phyloP scores from a whole-genome alignment of 2,329 filamentous ascomycete genomes.

The Westerdykella ornata region DNA sequence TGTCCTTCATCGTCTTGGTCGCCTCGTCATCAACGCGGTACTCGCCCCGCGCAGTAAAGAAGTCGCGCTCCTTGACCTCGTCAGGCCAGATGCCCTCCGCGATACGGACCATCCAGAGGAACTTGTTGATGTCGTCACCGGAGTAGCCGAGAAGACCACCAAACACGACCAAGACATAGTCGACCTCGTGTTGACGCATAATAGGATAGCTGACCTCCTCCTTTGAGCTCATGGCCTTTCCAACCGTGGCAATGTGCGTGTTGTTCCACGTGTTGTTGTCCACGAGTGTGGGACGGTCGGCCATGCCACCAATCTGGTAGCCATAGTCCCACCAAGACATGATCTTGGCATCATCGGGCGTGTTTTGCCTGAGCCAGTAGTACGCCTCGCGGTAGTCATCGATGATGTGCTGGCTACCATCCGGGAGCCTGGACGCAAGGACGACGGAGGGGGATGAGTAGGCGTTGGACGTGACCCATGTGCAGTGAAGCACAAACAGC shows the following conservation, averaged over 20 bases:
- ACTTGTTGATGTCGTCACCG: conserved; percentile 99
- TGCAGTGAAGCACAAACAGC: conserved; percentile 94
- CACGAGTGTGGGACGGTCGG: conserved; percentile 89
- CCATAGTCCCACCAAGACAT: conserved; percentile 99
- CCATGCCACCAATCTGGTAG: conserved; percentile 99
- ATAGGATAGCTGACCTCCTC: conserved; percentile 99
- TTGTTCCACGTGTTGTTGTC: conserved; percentile 99
- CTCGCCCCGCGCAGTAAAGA: conserved; percentile 89
- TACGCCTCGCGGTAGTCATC: conserved; percentile 99
- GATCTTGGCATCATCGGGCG: conserved; percentile 87
- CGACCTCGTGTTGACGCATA: conserved; percentile 95
- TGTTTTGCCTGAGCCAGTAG: conserved; percentile 99
- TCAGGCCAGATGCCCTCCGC: conserved; percentile 99
- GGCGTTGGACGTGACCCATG: conserved; percentile 98
- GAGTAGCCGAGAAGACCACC: conserved; percentile 94
- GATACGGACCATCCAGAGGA: conserved; percentile 99
- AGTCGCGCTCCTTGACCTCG: conserved; percentile 93
- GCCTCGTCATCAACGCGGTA: conserved; percentile 92
- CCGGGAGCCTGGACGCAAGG: conserved; percentile 81
- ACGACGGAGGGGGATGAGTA: conserved; percentile 98
- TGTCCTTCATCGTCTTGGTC: conserved; percentile 97
- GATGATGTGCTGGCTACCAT: conserved; percentile 96
- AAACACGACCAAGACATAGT: conserved; percentile 97
- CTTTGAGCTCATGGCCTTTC: conserved; percentile 95
- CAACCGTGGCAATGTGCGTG: conserved; percentile 97